Percentiles rank a stretch among this genome's conserved stretches.
phyloP scores from a whole-genome alignment of 192 early-diverging fungal genomes.

The Backusella liffmaniae region DNA sequence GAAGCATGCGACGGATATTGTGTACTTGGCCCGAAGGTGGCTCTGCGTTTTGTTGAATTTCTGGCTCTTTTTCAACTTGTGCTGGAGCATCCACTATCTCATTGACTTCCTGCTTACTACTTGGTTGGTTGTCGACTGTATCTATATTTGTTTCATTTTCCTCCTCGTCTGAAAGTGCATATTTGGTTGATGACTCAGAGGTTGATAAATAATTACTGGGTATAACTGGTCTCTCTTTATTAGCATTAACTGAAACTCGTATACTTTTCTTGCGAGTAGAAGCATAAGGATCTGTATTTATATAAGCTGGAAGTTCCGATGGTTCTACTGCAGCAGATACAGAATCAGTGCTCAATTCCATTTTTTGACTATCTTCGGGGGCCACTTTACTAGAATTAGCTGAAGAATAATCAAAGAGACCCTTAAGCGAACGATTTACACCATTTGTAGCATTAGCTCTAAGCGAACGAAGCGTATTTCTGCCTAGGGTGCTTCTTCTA shows the following conservation, averaged over 20 bases:
- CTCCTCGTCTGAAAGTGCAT: neutral
- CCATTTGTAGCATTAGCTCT: neutral
- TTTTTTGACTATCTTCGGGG: slow-evolving; percentile 19
- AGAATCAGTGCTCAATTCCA: slow-evolving; percentile 8
- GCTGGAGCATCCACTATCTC: neutral
- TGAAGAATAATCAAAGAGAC: slow-evolving; percentile 1
- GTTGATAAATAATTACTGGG: neutral
- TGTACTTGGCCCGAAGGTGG: slow-evolving; percentile 18
- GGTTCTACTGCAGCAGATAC: neutral
- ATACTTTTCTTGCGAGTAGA: neutral
- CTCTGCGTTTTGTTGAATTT: neutral
- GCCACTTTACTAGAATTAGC: neutral
- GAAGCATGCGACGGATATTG: slow-evolving; percentile 20
- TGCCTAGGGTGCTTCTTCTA: slow-evolving; percentile 2
- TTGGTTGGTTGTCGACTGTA: neutral
- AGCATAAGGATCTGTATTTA: slow-evolving; percentile 9
- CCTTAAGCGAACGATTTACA: slow-evolving; percentile 1
- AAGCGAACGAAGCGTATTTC: slow-evolving; percentile 1
- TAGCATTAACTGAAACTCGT: neutral
- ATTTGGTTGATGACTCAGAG: neutral
- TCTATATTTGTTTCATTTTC: neutral
- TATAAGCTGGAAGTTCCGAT: slow-evolving; percentile 1
- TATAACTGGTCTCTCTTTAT: neutral
- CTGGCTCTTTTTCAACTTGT: neutral
- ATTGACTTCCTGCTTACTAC: neutral